Evolutionary conservation across 441 rosid genomes (phyloP), one percentile per base, ranked within the genome.

Genomic region (Aleurites moluccanus): DNA sequence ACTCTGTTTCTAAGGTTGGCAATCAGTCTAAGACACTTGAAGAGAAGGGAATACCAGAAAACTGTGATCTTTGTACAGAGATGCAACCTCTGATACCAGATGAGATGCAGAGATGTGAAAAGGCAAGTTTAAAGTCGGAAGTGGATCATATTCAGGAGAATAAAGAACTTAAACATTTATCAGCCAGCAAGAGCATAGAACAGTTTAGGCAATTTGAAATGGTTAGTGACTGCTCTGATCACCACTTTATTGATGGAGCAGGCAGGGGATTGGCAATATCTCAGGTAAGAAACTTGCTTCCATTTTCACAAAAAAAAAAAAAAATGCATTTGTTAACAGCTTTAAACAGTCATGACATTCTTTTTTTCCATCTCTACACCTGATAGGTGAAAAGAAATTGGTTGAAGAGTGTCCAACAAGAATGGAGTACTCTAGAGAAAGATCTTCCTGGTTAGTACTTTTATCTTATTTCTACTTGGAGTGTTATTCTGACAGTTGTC

Each of bases 381-480:
- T 72, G 40, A 52, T 77, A 95, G 99, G 85, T 88, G 60, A 85
- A 88, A 77, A 87, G 84, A 80, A 74, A 86, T 74, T 91, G 95
- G 98, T 80, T 88, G 78, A 95, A 88, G 88, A 93, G 84, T 81
- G 93, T 92, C 80, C 97, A 86, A 78, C 92, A 87, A 82, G 99
- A 95, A 79, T 95, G 99, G 99, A 90, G 83, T 82, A 81, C 85
- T 40, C 83, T 92, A 62, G 88, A 88, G 85, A 81, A 85, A 79
- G 81, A 88, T 80, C 93, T 95, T 78, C 98, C 98, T 50, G 93
- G 99, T 95, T 72, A 80, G 89, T 75, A 71, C 80, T 75, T 61
- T 27, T 25, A 53, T 52, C 66, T 3, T 73, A 60, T n/a, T 73
- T 42, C 66, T 52, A 33, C n/a, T 13, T 56, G 63, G 67, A 25